Evolutionary conservation across 441 rosid genomes (phyloP).

Genomic region (Adansonia grandidieri): DNA sequence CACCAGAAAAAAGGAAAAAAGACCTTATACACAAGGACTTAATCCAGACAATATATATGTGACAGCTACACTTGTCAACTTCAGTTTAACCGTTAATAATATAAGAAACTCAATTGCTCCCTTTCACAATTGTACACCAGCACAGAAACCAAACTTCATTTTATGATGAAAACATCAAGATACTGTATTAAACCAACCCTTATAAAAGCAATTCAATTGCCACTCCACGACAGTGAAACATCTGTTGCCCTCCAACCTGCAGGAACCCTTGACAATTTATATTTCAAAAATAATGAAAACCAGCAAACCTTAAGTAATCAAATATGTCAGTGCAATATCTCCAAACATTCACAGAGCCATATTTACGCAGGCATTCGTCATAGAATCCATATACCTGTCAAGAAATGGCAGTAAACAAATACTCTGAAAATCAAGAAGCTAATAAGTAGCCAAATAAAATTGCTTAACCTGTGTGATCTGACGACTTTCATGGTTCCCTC

Average conservation of each 20-base stretch:
- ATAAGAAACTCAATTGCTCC: not conserved
- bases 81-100: not conserved
- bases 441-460: constrained; percentile 28
- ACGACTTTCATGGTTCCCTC: constrained; percentile 96
- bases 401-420: constrained; percentile 34
- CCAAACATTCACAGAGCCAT: constrained; percentile 95
- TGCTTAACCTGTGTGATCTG: constrained; percentile 84
- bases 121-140: not conserved
- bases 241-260: constrained; percentile 22
- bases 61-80: not conserved
- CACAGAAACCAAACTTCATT: not conserved
- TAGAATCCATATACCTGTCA: constrained; percentile 89
- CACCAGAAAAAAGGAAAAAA: not conserved
- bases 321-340: constrained; percentile 95
- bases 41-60: not conserved
- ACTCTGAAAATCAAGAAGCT: constrained; percentile 6
- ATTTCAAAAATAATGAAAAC: constrained; percentile 16
- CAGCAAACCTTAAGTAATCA: constrained; percentile 82
- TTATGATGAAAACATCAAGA: not conserved
- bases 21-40: not conserved
- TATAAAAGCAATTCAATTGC: not conserved
- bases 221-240: constrained; percentile 17
- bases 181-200: too few relatives aligned
- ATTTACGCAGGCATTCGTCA: constrained; percentile 88
- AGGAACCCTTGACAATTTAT: constrained; percentile 16